A percentile compares a stretch with the other conserved stretches of the same genome.
These are phyloP conservation scores for Metarhizium humberi DNA, from an alignment of 2,329 filamentous ascomycete genomes.

Conservation along the genomic window DNA sequence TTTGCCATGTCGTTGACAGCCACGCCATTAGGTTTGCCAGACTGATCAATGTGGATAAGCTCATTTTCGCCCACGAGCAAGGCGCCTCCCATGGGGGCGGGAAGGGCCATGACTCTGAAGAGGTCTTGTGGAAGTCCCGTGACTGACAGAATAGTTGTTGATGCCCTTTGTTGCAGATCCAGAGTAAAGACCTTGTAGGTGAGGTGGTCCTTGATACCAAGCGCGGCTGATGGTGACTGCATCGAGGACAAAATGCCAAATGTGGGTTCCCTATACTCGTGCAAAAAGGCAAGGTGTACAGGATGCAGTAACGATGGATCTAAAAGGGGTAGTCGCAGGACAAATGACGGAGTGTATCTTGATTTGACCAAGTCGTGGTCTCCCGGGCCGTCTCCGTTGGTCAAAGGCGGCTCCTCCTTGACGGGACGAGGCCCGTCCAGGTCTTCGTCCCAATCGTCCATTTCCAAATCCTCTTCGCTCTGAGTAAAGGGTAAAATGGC, in stretches of 20 bases:
- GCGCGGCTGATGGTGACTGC: constrained; percentile 60
- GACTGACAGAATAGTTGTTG: constrained; percentile 85
- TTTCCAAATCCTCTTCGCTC: constrained; percentile 75
- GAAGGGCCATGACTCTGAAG: constrained; percentile 71
- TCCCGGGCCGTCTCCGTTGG: constrained; percentile 22
- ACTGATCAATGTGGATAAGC: constrained; percentile 90
- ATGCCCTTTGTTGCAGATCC: constrained; percentile 86
- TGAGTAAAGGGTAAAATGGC: constrained; percentile 92
- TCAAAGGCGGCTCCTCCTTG: constrained; percentile 28
- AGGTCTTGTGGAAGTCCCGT: constrained; percentile 79
- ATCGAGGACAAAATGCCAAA: constrained; percentile 88
- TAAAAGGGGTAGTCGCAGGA: constrained; percentile 79
- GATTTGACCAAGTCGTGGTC: constrained; percentile 26
- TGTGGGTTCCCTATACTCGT: constrained; percentile 96
- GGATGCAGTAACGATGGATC: constrained; percentile 83
- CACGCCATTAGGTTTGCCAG: constrained; percentile 84
- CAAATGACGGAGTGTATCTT: constrained; percentile 85
- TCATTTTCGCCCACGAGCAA: constrained; percentile 83
- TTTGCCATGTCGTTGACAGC: constrained; percentile 87
- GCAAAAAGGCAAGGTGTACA: constrained; percentile 82
- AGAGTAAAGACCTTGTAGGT: constrained; percentile 93
- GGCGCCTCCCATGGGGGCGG: constrained; percentile 79
- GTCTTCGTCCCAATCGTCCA: constrained; percentile 84
- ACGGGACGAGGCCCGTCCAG: constrained; percentile 58
- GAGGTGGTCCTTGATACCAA: constrained; percentile 78